These are phyloP conservation scores for Chrysoporthe puriensis DNA, from an alignment of 2,329 filamentous ascomycete species.

Conservation along the genomic window DNA sequence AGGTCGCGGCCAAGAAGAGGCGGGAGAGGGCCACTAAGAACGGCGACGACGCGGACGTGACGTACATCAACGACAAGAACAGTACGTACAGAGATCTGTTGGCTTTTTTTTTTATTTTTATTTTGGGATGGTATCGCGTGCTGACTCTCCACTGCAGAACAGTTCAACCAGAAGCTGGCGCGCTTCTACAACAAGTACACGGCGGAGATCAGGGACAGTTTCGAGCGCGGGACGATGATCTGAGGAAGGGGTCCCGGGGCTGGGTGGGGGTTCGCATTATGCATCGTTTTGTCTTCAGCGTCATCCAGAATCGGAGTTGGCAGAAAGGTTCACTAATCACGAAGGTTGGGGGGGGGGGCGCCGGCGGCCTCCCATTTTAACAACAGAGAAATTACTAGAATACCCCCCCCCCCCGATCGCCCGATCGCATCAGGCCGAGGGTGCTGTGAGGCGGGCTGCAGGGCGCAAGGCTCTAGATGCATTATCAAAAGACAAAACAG, in stretches of 20 bases:
- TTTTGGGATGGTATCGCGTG: neutral
- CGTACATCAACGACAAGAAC: slow-evolving; percentile 99
- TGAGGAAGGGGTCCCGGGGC: slow-evolving; percentile 44
- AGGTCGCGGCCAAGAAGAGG: slow-evolving; percentile 82
- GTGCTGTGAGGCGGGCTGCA: slow-evolving; percentile 17
- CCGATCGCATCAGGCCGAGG: neutral
- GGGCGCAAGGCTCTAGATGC: slow-evolving; percentile 1
- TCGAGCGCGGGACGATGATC: slow-evolving; percentile 96
- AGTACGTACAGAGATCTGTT: neutral
- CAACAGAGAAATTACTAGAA: neutral
- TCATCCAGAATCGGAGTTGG: slow-evolving; percentile 4
- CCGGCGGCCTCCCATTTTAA: neutral
- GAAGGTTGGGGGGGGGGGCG: too few relatives aligned
- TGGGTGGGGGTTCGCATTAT: neutral
- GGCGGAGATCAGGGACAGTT: slow-evolving; percentile 93
- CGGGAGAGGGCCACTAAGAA: slow-evolving; percentile 76
- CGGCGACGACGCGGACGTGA: slow-evolving; percentile 88
- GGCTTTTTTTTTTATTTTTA: neutral
- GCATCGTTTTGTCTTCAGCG: neutral
- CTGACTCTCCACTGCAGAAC: slow-evolving; percentile 59
- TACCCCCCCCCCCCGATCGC: neutral
- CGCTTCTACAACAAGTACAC: slow-evolving; percentile 99
- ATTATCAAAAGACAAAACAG: neutral
- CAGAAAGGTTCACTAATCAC: neutral
- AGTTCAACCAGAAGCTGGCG: slow-evolving; percentile 97